Evolutionary conservation across 306 rosid genomes (phyloP).

Genomic region (Castanea sativa): DNA sequence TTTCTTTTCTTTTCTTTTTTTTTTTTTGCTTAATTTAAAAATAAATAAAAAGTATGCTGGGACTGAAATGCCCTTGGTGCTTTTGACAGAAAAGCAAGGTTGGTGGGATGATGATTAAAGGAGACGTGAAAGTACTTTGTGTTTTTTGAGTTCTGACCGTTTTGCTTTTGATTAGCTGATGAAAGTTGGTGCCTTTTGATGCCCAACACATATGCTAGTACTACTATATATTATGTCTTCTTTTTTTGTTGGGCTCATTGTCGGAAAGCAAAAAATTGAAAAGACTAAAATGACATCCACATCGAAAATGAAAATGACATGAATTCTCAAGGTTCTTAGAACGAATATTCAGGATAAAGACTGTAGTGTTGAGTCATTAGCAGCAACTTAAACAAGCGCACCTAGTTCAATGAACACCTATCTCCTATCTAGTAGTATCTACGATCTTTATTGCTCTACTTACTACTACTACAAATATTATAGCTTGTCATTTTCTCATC

Average conservation of each 20-base stretch:
- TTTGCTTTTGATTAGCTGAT: slow-evolving; percentile 47
- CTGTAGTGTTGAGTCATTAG: too few relatives aligned
- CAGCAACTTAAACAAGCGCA: not conserved
- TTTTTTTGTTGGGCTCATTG: slow-evolving; percentile 12
- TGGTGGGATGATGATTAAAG: slow-evolving; percentile 32
- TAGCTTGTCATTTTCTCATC: too few relatives aligned
- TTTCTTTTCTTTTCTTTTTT: not conserved
- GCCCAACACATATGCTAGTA: slow-evolving; percentile 26
- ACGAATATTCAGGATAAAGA: slow-evolving; percentile 11
- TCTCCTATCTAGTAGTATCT: not conserved
- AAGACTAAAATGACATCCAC: slow-evolving; percentile 24
- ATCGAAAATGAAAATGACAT: slow-evolving; percentile 23
- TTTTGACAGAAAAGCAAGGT: not conserved
- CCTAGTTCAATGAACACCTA: too few relatives aligned
- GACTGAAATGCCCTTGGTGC: not conserved
- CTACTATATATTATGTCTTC: not conserved
- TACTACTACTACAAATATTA: too few relatives aligned
- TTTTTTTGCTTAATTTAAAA: not conserved
- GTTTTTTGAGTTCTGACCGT: slow-evolving; percentile 31
- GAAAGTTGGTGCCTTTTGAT: slow-evolving; percentile 44
- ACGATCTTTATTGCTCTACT: too few relatives aligned
- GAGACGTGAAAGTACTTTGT: slow-evolving; percentile 23
- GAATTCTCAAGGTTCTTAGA: slow-evolving; percentile 14
- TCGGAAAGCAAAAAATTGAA: slow-evolving; percentile 8
- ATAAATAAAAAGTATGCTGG: not conserved